Base-by-base conservation (phyloP, 1,284 basidiomycete genomes). In the Ceratobasidium sp. region DNA sequence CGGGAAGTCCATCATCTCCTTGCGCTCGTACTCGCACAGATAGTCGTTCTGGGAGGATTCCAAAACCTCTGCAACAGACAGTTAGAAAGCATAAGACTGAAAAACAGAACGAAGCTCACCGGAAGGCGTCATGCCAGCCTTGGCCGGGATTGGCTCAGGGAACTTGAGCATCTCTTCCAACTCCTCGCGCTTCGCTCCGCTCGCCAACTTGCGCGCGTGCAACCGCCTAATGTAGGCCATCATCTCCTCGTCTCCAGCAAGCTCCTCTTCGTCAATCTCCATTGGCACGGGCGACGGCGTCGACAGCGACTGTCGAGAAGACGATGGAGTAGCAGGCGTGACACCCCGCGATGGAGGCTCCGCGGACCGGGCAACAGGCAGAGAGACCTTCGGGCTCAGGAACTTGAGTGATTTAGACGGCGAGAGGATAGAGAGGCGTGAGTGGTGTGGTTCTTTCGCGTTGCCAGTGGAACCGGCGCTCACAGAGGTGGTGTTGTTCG, bases 211-310 rank as follows among this genome's bases (percentile, higher is more conserved):
- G 85, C 95, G 95, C 15, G 93, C 90, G 80, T 96, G 93, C 80
- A 98, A 94, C 39, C 96, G 89, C 79, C 90, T 89, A 78, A 99
- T 95, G 83, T 98, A 99, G 78, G 94, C 92, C 81, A 94, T 86
- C 97, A 99, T 99, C 85, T 99, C 98, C 78, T 96, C 95, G 82
- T 99, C 98, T 26, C 94, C 98, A 15, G 92, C 84, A 1, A 92
- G 78, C 84, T 99, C 96, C 80, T 99, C 98, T 78, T 99, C 97
- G 79, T 97, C 95, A 0, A 92, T 86, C 1, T 88, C 85, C 79
- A 88, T 91, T 28, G 89, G 91, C 6, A 88, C 89, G 3, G 93
- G 93, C 10, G 93, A 94, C n/a, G 93, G 92, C 2, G 93, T 94
- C 6, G 91, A 93, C 33, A 93, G 82, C 11, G 92, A 93, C 79